Percentiles rank a stretch among this genome's conserved stretches.
Evolutionary conservation across 257 asterid species (phyloP).

Genomic region (Nicotiana obtusifolia): DNA sequence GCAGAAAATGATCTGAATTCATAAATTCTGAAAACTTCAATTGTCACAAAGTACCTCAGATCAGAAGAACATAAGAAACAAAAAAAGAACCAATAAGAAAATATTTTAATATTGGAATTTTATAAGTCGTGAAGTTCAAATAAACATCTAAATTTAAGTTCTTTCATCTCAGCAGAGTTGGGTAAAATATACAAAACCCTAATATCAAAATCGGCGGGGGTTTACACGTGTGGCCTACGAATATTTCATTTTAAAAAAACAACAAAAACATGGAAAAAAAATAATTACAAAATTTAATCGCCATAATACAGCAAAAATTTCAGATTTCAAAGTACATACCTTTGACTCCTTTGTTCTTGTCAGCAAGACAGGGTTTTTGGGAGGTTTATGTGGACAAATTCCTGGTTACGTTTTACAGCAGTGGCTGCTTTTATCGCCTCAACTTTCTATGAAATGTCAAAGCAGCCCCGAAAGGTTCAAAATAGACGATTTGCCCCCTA

Average conservation of each 20-base stretch:
- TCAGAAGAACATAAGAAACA: background rate
- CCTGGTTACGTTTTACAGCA: background rate
- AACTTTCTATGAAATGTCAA: background rate
- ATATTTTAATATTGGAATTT: background rate
- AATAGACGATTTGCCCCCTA: background rate
- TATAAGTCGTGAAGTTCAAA: background rate
- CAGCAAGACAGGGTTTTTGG: background rate
- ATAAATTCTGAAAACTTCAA: background rate
- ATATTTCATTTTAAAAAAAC: background rate
- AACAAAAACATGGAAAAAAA: background rate
- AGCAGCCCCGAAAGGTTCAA: background rate
- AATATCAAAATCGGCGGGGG: background rate
- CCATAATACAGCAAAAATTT: background rate
- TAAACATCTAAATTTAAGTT: background rate
- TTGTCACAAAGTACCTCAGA: background rate
- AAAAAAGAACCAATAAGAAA: background rate
- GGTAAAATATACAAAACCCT: background rate
- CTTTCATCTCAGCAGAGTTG: background rate
- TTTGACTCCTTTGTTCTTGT: background rate
- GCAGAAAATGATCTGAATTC: background rate
- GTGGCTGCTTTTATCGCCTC: background rate
- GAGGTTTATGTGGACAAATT: conserved; percentile 4
- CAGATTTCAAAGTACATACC: background rate
- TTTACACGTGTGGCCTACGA: background rate
- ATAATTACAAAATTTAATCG: background rate